A percentile compares a stretch with the other conserved stretches of the same genome.
Conservation (phyloP, 2,329 filamentous ascomycete species). For the Paramyrothecium sp. region DNA sequence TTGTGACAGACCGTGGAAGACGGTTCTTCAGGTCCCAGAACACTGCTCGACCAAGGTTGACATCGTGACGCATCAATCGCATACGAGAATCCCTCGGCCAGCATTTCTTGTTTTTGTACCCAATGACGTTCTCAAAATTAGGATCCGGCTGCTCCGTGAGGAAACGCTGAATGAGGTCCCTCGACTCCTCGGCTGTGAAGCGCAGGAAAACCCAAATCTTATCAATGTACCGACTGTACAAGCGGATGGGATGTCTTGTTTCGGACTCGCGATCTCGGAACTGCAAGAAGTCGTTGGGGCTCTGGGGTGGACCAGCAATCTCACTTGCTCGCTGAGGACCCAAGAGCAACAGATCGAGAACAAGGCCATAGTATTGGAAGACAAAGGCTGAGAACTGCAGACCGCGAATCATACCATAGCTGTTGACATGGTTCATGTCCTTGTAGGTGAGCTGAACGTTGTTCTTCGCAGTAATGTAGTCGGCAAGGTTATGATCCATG, state of each 20-base stretch:
- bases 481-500: slow-evolving; percentile 99
- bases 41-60: slow-evolving; percentile 93
- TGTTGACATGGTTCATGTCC: slow-evolving; percentile 99
- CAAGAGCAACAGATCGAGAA: slow-evolving; percentile 87
- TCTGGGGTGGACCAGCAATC: slow-evolving; percentile 90
- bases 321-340: slow-evolving; percentile 96
- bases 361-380: slow-evolving; percentile 97
- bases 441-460: slow-evolving; percentile 99
- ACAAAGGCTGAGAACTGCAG: slow-evolving; percentile 98
- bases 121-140: slow-evolving; percentile 99
- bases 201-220: slow-evolving; percentile 98
- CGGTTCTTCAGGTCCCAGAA: slow-evolving; percentile 99
- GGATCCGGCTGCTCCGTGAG: slow-evolving; percentile 97
- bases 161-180: slow-evolving; percentile 95
- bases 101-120: slow-evolving; percentile 99
- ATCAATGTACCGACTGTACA: slow-evolving; percentile 98
- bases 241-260: slow-evolving; percentile 86
- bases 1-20: slow-evolving; percentile 89
- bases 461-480: slow-evolving; percentile 99
- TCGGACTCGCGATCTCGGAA: slow-evolving; percentile 93
- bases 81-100: slow-evolving; percentile 98
- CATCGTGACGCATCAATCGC: slow-evolving; percentile 97
- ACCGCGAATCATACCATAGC: slow-evolving; percentile 96
- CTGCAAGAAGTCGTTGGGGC: slow-evolving; percentile 95
- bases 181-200: slow-evolving; percentile 89